Evolutionary conservation across 176 grass and related monocot species (phyloP), one percentile per base, ranked within the genome.

Genomic region (Avena sativa): DNA sequence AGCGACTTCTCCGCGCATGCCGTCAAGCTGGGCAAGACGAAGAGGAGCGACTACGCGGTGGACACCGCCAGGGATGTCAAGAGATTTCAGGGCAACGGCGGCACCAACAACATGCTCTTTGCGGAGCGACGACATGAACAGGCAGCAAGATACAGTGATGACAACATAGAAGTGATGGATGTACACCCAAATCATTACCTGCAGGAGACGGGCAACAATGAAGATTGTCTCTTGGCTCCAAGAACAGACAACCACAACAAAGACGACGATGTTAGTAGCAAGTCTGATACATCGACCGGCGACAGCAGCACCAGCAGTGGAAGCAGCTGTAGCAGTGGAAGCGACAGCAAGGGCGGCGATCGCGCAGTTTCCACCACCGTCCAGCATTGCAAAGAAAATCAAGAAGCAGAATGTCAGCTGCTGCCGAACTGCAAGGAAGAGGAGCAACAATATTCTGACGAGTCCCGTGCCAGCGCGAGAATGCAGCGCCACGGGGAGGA

Each of bases 261-360:
- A 1, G 74, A 83, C 2, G 69, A 63, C 0, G 66, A 69, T 56
- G 74, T 79, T 9, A 76, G 48, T 17, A 91, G 60, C 88, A 85
- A 4, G 62, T 13, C 17, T 79, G 73, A 53, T 30, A 16, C 48
- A 11, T 90, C 89, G 12, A 64, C 59, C 32, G 70, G 79, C 34
- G 32, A 23, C 11, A 25, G 58, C 72, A 50, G 13, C 2, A n/a
- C 17, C 38, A 71, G 74, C 4, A 62, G 72, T 12, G 26, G 47
- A 17, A 75, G 23, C 34, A 30, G 32, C 32, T 34, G 32, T 21
- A 71, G 74, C 4, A 62, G 72, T 12, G 26, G 47, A 17, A 75
- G 23, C 34, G n/a, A 53, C 19, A 64, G 2, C 48, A 38, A 15
- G 12, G 6, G 34, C 59, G 23, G 36, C 19, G 21, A 38, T 10